Conservation (phyloP, 805 yeast genomes). For the Cyberlindnera amylophila region DNA sequence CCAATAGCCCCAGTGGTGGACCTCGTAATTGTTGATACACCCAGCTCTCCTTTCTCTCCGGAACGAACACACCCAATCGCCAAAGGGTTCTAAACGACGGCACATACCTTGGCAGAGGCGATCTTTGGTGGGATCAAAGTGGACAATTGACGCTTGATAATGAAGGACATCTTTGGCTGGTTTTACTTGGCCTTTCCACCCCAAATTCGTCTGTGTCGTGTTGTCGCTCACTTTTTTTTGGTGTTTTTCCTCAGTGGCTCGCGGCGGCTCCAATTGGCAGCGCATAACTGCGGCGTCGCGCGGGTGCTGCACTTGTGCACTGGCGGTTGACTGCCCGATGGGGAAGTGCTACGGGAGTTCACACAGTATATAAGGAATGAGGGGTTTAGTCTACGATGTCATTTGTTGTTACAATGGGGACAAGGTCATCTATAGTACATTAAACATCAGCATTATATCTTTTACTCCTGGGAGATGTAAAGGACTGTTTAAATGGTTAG, state of each 20-base stretch:
- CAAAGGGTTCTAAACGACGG: neutral
- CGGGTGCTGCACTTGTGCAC: slow-evolving; percentile 13
- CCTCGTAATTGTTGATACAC: neutral
- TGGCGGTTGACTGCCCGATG: slow-evolving; percentile 7
- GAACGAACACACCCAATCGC: neutral
- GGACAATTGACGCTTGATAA: slow-evolving; percentile 89
- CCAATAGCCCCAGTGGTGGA: neutral
- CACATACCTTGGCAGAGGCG: slow-evolving; percentile 86
- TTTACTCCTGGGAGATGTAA: slow-evolving; percentile 25
- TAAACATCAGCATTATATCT: neutral
- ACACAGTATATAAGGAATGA: neutral
- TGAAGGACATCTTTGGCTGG: slow-evolving; percentile 58
- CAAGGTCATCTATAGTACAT: neutral
- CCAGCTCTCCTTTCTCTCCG: neutral
- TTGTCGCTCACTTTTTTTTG: slow-evolving; percentile 11
- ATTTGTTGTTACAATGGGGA: neutral
- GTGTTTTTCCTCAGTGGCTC: slow-evolving; percentile 7
- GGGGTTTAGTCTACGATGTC: neutral
- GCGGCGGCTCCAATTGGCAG: slow-evolving; percentile 15
- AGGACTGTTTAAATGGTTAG: slow-evolving; percentile 20
- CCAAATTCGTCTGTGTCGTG: no score
- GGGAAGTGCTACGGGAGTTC: slow-evolving; percentile 3
- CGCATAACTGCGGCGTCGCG: slow-evolving; percentile 12
- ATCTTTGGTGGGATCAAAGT: slow-evolving; percentile 98
- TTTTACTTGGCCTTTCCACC: neutral